Evolutionary conservation across 169 alveolate genomes (phyloP).

Genomic region (Perkinsus chesapeaki): DNA sequence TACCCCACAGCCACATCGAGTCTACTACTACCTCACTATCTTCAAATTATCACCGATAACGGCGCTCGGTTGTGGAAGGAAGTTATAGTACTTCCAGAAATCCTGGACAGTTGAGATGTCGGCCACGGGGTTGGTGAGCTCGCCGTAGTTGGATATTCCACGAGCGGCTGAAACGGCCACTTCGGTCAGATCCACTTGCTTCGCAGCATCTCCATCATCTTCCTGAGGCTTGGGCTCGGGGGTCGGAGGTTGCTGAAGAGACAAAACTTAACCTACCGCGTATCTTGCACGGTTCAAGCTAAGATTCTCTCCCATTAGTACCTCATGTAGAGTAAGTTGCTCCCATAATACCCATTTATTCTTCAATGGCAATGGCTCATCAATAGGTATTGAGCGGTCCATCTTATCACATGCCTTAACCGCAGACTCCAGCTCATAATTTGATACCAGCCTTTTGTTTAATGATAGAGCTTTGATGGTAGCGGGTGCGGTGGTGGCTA

Average conservation of each 20-base stretch:
- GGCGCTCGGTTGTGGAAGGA: constrained; percentile 32
- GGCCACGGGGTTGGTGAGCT: constrained; percentile 27
- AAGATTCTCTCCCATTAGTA: constrained; percentile 14
- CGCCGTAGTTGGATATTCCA: background rate
- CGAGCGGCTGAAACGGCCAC: background rate
- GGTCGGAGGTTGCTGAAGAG: background rate
- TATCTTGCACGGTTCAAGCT: background rate
- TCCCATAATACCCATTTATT: constrained; percentile 36
- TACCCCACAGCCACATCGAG: too few relatives aligned
- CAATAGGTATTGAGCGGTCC: background rate
- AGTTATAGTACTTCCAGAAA: constrained; percentile 33
- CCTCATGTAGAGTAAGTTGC: constrained; percentile 22
- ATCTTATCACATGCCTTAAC: background rate
- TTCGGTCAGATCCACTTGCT: background rate
- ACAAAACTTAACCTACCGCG: background rate
- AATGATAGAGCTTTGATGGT: background rate
- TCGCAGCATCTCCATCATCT: background rate
- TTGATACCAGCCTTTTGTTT: background rate
- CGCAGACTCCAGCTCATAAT: background rate
- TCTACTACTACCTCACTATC: constrained; percentile 24
- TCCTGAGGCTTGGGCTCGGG: background rate
- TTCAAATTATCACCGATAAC: constrained; percentile 18
- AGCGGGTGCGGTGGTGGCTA: background rate
- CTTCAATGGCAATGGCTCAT: constrained; percentile 21
- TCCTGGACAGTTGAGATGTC: constrained; percentile 28